Percentiles rank a stretch among this genome's conserved stretches.
Evolutionary conservation across 805 yeast species (phyloP).

Genomic region (Candida saitoana): DNA sequence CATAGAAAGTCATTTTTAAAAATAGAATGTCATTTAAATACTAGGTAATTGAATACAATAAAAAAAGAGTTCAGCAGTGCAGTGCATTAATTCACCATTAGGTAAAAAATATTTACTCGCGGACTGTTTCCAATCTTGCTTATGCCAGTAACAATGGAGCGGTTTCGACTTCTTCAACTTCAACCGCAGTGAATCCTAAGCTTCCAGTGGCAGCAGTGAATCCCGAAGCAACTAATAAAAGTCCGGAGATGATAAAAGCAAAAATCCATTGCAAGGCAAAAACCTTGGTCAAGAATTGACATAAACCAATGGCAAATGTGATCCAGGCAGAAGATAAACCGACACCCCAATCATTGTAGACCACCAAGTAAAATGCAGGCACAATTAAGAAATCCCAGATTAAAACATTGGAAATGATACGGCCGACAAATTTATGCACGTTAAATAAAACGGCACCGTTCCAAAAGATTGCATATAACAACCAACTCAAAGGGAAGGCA

Average conservation of each 20-base stretch:
- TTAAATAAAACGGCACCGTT: conserved; percentile 76
- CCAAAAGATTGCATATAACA: conserved; percentile 73
- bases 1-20: too few relatives aligned
- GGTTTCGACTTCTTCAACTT: conserved; percentile 23
- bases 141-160: conserved; percentile 34
- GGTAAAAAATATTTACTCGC: too few relatives aligned
- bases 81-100: too few relatives aligned
- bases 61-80: too few relatives aligned
- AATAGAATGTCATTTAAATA: too few relatives aligned
- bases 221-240: conserved; percentile 50
- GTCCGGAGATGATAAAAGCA: conserved; percentile 62
- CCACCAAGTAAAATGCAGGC: conserved; percentile 53
- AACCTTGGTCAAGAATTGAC: conserved; percentile 63
- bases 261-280: conserved; percentile 86
- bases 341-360: conserved; percentile 66
- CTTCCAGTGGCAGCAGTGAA: conserved; percentile 41
- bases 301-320: conserved; percentile 62
- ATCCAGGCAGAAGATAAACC: conserved; percentile 58
- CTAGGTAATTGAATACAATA: too few relatives aligned
- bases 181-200: conserved; percentile 8
- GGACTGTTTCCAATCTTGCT: too few relatives aligned
- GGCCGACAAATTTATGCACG: conserved; percentile 53
- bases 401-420: conserved; percentile 66
- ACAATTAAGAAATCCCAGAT: conserved; percentile 75
- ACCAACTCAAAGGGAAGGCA: conserved; percentile 74